Conservation (phyloP, 805 yeast genomes). For the Candida berthetii region DNA sequence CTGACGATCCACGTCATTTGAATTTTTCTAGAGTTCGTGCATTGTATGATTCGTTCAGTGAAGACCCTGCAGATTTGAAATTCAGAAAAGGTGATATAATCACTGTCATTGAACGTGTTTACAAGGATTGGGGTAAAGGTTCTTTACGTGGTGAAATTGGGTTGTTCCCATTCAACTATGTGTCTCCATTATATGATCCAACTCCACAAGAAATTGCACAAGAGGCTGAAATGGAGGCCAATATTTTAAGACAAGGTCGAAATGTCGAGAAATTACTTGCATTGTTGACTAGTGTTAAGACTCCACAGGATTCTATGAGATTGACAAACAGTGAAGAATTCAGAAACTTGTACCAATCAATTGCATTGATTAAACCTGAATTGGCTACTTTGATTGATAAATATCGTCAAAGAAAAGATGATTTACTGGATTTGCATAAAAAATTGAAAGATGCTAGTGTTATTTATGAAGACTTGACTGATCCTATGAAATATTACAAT, state of each 20-base stretch:
- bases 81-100: conserved; percentile 86
- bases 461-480: conserved; percentile 64
- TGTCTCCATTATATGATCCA: conserved; percentile 67
- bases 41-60: conserved; percentile 69
- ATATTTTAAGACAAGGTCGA: conserved; percentile 44
- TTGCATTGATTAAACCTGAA: conserved; percentile 68
- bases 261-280: conserved; percentile 70
- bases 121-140: conserved; percentile 96
- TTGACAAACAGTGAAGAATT: conserved; percentile 57
- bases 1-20: conserved; percentile 13
- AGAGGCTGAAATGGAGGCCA: conserved; percentile 44
- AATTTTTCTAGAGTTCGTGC: conserved; percentile 70
- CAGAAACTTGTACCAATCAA: conserved; percentile 64
- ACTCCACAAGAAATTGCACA: conserved; percentile 50
- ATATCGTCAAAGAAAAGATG: conserved; percentile 72
- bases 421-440: conserved; percentile 62
- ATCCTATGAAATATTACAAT: conserved; percentile 26
- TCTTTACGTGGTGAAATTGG: conserved; percentile 76
- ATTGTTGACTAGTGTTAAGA: conserved; percentile 34
- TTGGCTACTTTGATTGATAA: conserved; percentile 73
- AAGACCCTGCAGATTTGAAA: conserved; percentile 82
- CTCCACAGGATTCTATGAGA: conserved; percentile 22
- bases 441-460: conserved; percentile 66
- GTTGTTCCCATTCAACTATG: conserved; percentile 89
- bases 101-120: conserved; percentile 79